Percentiles rank a stretch among this genome's conserved stretches.
Conservation (phyloP, 169 alveolate genomes). For the Plasmodium chabaudi region DNA sequence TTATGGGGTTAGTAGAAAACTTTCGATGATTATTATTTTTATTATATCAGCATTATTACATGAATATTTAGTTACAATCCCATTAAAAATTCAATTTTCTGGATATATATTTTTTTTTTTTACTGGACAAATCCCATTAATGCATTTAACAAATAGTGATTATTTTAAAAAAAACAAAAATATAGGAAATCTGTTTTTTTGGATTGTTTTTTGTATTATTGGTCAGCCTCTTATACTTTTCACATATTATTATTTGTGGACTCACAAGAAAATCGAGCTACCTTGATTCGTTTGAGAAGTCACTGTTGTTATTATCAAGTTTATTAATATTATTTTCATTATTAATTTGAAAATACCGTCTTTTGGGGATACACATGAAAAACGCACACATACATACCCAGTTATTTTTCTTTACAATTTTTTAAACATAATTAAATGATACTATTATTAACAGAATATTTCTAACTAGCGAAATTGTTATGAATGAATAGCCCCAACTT, state of each 20-base stretch:
- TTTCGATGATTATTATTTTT: slow-evolving; percentile 86
- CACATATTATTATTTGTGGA: slow-evolving; percentile 83
- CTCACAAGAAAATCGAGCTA: slow-evolving; percentile 13
- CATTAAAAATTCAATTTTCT: slow-evolving; percentile 93
- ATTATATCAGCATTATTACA: slow-evolving; percentile 91
- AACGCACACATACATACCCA: no score
- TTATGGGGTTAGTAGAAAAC: slow-evolving; percentile 85
- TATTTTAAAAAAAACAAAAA: slow-evolving; percentile 88
- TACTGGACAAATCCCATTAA: slow-evolving; percentile 84
- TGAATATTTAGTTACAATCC: slow-evolving; percentile 91
- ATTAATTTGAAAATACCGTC: no score
- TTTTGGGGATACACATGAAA: no score
- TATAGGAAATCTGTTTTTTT: slow-evolving; percentile 92
- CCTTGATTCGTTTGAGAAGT: no score
- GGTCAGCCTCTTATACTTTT: slow-evolving; percentile 94
- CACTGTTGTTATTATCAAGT: no score
- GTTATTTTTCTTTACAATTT: no score
- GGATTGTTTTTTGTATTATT: slow-evolving; percentile 94
- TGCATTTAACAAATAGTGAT: slow-evolving; percentile 78
- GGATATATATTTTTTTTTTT: slow-evolving; percentile 90
- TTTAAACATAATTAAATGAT: no score
- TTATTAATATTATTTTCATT: no score
- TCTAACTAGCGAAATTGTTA: no score
- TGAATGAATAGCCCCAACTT: no score
- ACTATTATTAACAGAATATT: no score